A percentile compares a stretch with the other conserved stretches of the same genome.
Evolutionary conservation across 2,329 filamentous ascomycete genomes (phyloP).

Genomic region (Colletotrichum phormii): DNA sequence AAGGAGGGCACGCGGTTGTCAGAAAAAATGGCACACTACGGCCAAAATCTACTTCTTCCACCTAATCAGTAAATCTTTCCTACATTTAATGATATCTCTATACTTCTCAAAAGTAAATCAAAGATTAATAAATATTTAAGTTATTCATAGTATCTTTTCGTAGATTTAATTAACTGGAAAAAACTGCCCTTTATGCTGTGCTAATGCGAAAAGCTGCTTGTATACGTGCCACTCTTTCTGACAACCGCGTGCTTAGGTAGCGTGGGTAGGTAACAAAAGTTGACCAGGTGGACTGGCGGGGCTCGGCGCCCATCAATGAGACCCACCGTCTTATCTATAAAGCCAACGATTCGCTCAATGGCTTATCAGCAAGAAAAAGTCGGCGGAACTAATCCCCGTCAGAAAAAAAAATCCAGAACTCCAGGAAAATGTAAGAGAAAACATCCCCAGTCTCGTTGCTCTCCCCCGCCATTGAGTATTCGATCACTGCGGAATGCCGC

Average conservation of each 20-base stretch:
- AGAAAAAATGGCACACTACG: no score
- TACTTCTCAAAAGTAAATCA: no score
- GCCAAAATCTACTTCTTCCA: no score
- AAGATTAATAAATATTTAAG: no score
- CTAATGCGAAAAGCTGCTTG: no score
- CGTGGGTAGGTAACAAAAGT: neutral
- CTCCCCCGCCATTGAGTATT: constrained; percentile 36
- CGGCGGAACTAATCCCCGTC: constrained; percentile 42
- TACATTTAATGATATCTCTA: no score
- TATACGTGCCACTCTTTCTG: no score
- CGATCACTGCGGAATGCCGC: constrained; percentile 36
- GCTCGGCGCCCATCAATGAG: neutral
- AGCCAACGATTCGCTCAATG: constrained; percentile 35
- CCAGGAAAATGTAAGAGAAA: constrained; percentile 34
- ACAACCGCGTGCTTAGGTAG: no score
- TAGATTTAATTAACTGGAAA: no score
- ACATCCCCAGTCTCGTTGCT: constrained; percentile 13
- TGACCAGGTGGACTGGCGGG: constrained; percentile 6
- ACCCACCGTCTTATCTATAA: constrained; percentile 23
- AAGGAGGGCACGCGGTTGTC: neutral
- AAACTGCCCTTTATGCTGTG: no score
- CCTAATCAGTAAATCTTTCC: no score
- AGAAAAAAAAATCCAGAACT: constrained; percentile 41
- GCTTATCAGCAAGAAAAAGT: constrained; percentile 40
- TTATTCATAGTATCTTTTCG: no score